Evolutionary conservation across 805 yeast species (phyloP).

Genomic region (Kurtzmaniella fragi): DNA sequence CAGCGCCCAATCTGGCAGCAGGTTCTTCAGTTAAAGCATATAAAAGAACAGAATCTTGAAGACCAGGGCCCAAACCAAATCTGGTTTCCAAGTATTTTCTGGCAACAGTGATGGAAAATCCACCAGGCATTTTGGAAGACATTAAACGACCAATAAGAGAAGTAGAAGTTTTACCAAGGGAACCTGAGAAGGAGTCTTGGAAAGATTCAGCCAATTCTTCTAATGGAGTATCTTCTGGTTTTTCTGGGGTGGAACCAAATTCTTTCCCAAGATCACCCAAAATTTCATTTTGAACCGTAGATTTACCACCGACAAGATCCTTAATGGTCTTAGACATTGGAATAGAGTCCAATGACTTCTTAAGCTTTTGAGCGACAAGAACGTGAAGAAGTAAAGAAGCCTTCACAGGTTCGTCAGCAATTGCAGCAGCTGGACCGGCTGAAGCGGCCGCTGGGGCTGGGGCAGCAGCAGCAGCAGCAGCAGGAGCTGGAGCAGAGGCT

Average conservation of each 20-base stretch:
- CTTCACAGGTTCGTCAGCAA: conserved; percentile 86
- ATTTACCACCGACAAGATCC: conserved; percentile 97
- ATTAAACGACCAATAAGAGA: conserved; percentile 86
- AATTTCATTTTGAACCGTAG: conserved; percentile 97
- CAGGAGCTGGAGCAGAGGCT: conserved; percentile 42
- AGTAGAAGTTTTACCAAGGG: conserved; percentile 89
- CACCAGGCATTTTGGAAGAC: conserved; percentile 99
- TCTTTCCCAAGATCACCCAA: conserved; percentile 98
- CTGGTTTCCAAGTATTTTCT: conserved; percentile 88
- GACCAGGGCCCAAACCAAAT: conserved; percentile 90
- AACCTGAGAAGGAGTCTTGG: conserved; percentile 86
- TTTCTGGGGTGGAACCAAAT: conserved; percentile 96
- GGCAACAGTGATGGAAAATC: conserved; percentile 86
- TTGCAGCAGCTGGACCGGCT: conserved; percentile 68
- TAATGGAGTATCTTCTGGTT: conserved; percentile 97
- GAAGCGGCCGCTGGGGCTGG: conserved; percentile 56
- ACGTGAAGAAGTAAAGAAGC: conserved; percentile 82
- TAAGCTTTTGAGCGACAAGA: conserved; percentile 91
- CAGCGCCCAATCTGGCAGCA: conserved; percentile 77
- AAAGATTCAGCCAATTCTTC: conserved; percentile 92
- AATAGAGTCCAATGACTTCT: conserved; percentile 80
- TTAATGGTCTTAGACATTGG: conserved; percentile 91
- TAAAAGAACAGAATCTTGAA: conserved; percentile 89
- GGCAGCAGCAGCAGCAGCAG: conserved; percentile 49
- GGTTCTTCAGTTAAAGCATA: conserved; percentile 88